Base-by-base conservation (phyloP, 2,329 filamentous ascomycete species). In the Fonsecaea nubica region DNA sequence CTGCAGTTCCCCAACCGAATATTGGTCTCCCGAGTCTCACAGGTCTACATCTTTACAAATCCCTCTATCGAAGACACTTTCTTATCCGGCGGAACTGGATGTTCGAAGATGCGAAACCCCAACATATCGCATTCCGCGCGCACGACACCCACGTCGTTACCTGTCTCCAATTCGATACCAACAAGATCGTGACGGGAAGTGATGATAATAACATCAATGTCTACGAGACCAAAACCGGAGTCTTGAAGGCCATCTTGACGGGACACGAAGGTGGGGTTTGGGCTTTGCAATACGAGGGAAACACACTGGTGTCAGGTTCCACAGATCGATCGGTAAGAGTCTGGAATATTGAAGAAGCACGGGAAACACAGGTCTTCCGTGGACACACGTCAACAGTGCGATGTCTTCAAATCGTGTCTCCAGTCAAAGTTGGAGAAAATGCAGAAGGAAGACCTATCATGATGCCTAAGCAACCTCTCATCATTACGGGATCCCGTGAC, bases 311-410 rank as follows among this genome's bases (percentile, higher is more conserved):
- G 2, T 99, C 95, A 15, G 95, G 95, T 2, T 97, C 93, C 6
- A 99, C 95, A 0, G 95, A 99, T 79, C 86, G 95, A 55, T 96
- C 95, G 10, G 95, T 99, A n/a, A 89, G 95, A n/a, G 94, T 99
- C 0, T 99, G 95, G 95, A 94, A 99, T 76, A 97, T 99, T 70
- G 92, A 96, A 75, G 90, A 90, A 73, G 95, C 93, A 0, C 87
- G 91, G 54, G 97, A 94, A 78, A 94, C 93, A 10, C 95, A 99
- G 76, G 90, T 97, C 0, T 99, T 99, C 77, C 93, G 97, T 75
- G 96, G 95, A 0, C 95, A 99, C 76, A 99, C 95, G 9, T 98
- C 94, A 50, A 99, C 95, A 13, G 95, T 99, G 3, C 90, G 95
- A 70, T 99, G 95, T 76, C 82, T 99, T 67, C 93, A 98, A 76